These are phyloP conservation scores for Anthoceros angustus DNA, from an alignment of 225 moss, liverwort and hornwort species.

Conservation along the genomic window DNA sequence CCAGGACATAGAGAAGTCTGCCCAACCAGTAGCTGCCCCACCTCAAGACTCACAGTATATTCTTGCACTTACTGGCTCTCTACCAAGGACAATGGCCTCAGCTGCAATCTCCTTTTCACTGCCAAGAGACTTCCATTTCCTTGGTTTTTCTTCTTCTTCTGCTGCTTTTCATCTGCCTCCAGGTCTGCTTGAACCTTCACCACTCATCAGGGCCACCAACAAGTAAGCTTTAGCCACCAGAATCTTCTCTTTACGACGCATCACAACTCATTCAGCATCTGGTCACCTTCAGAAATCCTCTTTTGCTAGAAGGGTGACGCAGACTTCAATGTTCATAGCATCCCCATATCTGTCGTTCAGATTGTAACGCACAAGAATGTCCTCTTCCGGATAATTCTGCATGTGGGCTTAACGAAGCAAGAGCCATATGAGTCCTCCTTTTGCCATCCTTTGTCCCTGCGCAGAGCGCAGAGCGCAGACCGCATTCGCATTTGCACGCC, in stretches of 20 bases:
- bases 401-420: not conserved
- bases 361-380: conserved; percentile 29
- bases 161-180: conserved; percentile 17
- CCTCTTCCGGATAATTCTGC: conserved; percentile 38
- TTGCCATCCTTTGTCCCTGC: not conserved
- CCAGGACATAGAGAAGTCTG: too few species aligned
- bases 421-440: not conserved
- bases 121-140: conserved; percentile 27
- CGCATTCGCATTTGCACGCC: too few species aligned
- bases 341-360: conserved; percentile 24
- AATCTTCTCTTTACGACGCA: not conserved
- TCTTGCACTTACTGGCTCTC: conserved; percentile 12
- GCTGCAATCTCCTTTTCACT: conserved; percentile 30
- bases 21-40: not conserved
- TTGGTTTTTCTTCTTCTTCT: conserved; percentile 18
- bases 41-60: not conserved
- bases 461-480: too few species aligned
- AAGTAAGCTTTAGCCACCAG: not conserved
- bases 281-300: conserved; percentile 26
- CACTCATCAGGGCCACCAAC: not conserved
- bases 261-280: not conserved
- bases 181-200: conserved; percentile 14
- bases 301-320: conserved; percentile 14
- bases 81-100: conserved; percentile 9
- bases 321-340: conserved; percentile 33